Percentiles rank a stretch among this genome's conserved stretches.
These are phyloP conservation scores for Kwoniella europaea DNA, from an alignment of 768 basidiomycete genomes.

Conservation along the genomic window DNA sequence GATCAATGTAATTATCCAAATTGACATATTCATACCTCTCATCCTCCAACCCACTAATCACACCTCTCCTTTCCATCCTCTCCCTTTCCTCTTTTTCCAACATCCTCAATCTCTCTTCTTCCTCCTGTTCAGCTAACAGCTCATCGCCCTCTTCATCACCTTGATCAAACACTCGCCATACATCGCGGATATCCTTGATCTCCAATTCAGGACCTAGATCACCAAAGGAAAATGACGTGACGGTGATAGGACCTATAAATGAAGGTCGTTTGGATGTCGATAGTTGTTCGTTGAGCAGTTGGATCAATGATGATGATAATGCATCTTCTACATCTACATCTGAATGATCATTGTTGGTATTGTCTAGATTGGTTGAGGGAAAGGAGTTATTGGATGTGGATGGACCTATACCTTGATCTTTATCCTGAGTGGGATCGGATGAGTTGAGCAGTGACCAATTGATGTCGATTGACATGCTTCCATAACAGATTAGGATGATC, in stretches of 20 bases:
- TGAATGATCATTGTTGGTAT: slow-evolving; percentile 57
- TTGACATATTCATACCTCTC: slow-evolving; percentile 15
- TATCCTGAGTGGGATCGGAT: background rate
- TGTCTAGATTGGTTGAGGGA: slow-evolving; percentile 68
- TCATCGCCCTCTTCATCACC: slow-evolving; percentile 68
- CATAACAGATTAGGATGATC: background rate
- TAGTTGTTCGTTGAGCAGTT: slow-evolving; percentile 79
- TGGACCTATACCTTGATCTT: background rate
- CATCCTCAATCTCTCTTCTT: slow-evolving; percentile 49
- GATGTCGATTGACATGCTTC: slow-evolving; percentile 86
- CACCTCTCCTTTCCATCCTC: slow-evolving; percentile 59
- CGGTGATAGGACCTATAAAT: slow-evolving; percentile 89
- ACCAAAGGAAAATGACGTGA: slow-evolving; percentile 87
- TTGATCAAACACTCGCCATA: slow-evolving; percentile 91
- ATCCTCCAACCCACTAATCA: slow-evolving; percentile 18
- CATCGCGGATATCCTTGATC: slow-evolving; percentile 87
- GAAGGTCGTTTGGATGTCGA: slow-evolving; percentile 75
- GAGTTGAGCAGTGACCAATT: slow-evolving; percentile 86
- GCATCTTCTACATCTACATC: slow-evolving; percentile 62
- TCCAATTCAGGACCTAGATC: slow-evolving; percentile 80
- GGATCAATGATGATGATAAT: slow-evolving; percentile 65
- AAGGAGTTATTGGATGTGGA: background rate
- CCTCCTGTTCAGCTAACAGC: slow-evolving; percentile 60
- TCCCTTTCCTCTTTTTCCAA: slow-evolving; percentile 62
- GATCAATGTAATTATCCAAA: background rate